These are phyloP conservation scores for sunflower (Helianthus annuus) DNA, from an alignment of 129 eudicot genomes.

Conservation along the genomic window DNA sequence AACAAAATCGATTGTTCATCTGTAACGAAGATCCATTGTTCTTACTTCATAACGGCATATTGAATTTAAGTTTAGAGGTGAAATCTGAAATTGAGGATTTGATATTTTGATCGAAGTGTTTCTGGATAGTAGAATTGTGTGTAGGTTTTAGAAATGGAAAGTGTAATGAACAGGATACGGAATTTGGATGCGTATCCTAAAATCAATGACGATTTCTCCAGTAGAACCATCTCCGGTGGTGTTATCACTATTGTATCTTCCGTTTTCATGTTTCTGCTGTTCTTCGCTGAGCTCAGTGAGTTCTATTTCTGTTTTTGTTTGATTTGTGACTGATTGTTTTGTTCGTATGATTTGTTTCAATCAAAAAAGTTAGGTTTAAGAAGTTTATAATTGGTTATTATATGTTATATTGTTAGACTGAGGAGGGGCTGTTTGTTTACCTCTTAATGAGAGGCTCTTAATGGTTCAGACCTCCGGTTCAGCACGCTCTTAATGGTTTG, in stretches of 20 bases:
- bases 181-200: conserved; percentile 79
- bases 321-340: conserved; percentile 7
- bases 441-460: too few species aligned
- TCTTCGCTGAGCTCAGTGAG: conserved; percentile 84
- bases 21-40: not conserved
- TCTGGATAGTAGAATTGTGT: not conserved
- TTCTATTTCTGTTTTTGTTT: conserved; percentile 12
- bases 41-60: not conserved
- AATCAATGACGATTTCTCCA: conserved; percentile 88
- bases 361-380: conserved; percentile 15
- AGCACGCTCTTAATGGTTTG: too few species aligned
- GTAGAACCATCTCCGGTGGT: conserved; percentile 87
- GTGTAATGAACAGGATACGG: conserved; percentile 58
- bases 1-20: not conserved
- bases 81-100: not conserved
- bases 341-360: conserved; percentile 3
- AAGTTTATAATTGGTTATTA: too few species aligned
- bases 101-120: conserved; percentile 9
- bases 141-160: conserved; percentile 47
- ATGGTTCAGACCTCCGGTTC: too few species aligned
- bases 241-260: conserved; percentile 72
- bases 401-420: too few species aligned
- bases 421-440: too few species aligned
- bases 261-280: conserved; percentile 71
- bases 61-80: conserved; percentile 8